A percentile compares a stretch with the other conserved stretches of the same genome.
phyloP scores from a whole-genome alignment of 345 rosid species.

The Heritiera littoralis region DNA sequence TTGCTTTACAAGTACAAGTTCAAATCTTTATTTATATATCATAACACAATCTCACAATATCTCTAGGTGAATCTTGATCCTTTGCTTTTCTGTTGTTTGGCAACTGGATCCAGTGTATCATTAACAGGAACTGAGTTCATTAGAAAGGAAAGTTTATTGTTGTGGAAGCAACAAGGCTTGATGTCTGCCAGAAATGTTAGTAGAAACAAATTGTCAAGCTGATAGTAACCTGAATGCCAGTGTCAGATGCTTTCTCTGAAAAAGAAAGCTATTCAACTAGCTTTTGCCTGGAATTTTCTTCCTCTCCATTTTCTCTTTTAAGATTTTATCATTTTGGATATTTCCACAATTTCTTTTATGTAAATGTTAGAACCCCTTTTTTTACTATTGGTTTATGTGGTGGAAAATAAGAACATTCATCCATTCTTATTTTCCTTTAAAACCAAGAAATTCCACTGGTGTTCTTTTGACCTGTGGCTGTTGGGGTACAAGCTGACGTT shows the following conservation, averaged over 20 bases:
- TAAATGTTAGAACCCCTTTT: slow-evolving; percentile 10
- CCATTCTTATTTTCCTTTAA: not conserved
- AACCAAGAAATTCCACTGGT: slow-evolving; percentile 20
- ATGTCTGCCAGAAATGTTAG: not conserved
- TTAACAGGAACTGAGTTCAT: not conserved
- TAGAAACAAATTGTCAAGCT: not conserved
- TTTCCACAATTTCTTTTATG: not conserved
- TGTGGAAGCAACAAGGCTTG: not conserved
- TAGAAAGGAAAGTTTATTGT: not conserved
- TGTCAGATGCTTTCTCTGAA: not conserved
- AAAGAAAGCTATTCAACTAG: not conserved
- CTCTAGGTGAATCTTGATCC: no score
- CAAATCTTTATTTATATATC: no score
- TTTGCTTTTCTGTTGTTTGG: no score
- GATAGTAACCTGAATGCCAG: not conserved
- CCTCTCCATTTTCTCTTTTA: not conserved
- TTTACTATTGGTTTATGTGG: slow-evolving; percentile 17
- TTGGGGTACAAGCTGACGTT: slow-evolving; percentile 15
- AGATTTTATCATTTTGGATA: not conserved
- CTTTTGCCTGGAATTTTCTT: slow-evolving; percentile 15
- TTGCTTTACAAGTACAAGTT: no score
- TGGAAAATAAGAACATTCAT: slow-evolving; percentile 1
- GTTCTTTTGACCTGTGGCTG: slow-evolving; percentile 1
- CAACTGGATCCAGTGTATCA: not conserved
- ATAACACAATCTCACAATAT: no score